Evolutionary conservation across 192 early-diverging fungal genomes (phyloP).

Genomic region (Radiomyces spectabilis): DNA sequence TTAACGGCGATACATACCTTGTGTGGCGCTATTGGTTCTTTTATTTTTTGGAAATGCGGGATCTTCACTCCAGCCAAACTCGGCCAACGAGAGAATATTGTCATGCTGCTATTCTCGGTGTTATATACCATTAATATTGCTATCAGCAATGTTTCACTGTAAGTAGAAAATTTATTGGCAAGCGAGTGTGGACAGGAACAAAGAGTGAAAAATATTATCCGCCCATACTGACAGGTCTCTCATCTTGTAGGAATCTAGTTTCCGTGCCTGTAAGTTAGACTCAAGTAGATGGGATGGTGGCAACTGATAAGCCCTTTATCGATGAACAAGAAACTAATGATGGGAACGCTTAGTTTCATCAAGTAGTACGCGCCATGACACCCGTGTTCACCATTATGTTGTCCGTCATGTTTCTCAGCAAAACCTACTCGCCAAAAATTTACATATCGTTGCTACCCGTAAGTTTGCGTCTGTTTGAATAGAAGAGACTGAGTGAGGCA

Average conservation of each 20-base stretch:
- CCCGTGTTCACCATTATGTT: constrained; percentile 55
- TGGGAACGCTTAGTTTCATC: constrained; percentile 61
- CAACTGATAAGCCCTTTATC: no score
- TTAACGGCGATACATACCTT: constrained; percentile 64
- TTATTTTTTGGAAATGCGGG: constrained; percentile 19
- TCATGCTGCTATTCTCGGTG: constrained; percentile 55
- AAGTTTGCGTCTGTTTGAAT: no score
- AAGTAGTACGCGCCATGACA: constrained; percentile 62
- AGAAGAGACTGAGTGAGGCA: background rate
- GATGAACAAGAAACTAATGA: no score
- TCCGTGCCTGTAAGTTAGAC: constrained; percentile 29
- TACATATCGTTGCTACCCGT: constrained; percentile 43
- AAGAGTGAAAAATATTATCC: no score
- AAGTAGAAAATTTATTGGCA: no score
- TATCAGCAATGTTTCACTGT: constrained; percentile 57
- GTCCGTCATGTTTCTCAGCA: constrained; percentile 28
- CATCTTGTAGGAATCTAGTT: constrained; percentile 17
- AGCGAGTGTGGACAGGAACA: no score
- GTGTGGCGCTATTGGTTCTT: constrained; percentile 48
- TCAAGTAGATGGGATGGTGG: no score
- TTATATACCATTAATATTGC: constrained; percentile 75
- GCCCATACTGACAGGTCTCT: no score
- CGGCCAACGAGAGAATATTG: constrained; percentile 26
- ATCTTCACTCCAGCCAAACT: constrained; percentile 34
- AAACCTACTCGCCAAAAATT: constrained; percentile 26